Evolutionary conservation across 2,329 filamentous ascomycete genomes (phyloP).

Genomic region (Camptophora hylomeconis): DNA sequence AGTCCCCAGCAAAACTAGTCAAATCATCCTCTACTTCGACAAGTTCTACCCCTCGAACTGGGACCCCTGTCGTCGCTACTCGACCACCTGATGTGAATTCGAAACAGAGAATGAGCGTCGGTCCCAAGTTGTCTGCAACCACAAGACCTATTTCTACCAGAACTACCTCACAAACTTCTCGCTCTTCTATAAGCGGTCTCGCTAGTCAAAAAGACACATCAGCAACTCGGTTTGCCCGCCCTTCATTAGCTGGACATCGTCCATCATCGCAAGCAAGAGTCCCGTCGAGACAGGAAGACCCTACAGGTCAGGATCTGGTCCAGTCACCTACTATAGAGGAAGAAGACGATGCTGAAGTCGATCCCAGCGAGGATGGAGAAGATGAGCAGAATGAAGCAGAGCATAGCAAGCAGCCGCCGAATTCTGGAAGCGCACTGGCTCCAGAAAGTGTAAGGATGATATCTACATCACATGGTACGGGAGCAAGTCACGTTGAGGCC

Average conservation of each 20-base stretch:
- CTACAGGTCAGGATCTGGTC: slow-evolving; percentile 1
- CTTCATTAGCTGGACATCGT: slow-evolving; percentile 15
- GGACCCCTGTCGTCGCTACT: slow-evolving; percentile 45
- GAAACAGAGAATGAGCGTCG: slow-evolving; percentile 24
- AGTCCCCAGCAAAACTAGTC: slow-evolving; percentile 63
- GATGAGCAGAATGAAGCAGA: slow-evolving; percentile 1
- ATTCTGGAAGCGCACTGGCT: neutral
- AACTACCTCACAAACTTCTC: no score
- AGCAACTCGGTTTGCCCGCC: slow-evolving; percentile 19
- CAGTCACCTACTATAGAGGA: slow-evolving; percentile 6
- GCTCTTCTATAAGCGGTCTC: slow-evolving; percentile 19
- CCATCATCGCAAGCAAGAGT: slow-evolving; percentile 6
- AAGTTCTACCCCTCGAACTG: slow-evolving; percentile 48
- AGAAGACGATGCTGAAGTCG: slow-evolving; percentile 5
- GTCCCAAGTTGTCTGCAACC: slow-evolving; percentile 11
- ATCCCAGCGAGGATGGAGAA: slow-evolving; percentile 1
- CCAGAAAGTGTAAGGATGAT: no score
- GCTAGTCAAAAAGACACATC: slow-evolving; percentile 21
- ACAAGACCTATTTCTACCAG: slow-evolving; percentile 25
- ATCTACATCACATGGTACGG: no score
- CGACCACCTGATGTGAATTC: slow-evolving; percentile 28
- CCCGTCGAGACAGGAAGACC: slow-evolving; percentile 1
- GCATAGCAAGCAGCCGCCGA: neutral
- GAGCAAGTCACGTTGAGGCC: no score
- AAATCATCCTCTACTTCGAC: slow-evolving; percentile 41